Evolutionary conservation across 2,329 filamentous ascomycete species (phyloP).

Genomic region (Clathrospora elynae): DNA sequence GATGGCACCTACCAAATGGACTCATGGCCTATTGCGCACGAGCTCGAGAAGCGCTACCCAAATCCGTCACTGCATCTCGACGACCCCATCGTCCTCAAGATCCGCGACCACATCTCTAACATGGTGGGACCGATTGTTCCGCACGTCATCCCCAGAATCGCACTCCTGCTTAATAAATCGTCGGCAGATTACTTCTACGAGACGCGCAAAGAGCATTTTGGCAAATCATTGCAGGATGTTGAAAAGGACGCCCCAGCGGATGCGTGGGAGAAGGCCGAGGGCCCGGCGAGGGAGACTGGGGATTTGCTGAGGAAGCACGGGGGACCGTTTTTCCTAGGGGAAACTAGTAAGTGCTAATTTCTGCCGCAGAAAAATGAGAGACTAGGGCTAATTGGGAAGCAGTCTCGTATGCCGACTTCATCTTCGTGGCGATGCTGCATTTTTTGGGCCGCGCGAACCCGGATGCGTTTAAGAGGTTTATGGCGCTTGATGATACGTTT

Average conservation of each 20-base stretch:
- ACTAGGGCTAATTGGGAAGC: slow-evolving; percentile 1
- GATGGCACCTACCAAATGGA: slow-evolving; percentile 68
- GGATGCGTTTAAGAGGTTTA: slow-evolving; percentile 47
- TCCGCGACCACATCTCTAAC: slow-evolving; percentile 51
- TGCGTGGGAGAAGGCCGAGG: slow-evolving; percentile 55
- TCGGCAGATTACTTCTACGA: slow-evolving; percentile 62
- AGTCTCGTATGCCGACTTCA: slow-evolving; percentile 55
- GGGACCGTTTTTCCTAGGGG: slow-evolving; percentile 67
- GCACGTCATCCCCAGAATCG: slow-evolving; percentile 52
- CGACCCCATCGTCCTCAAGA: slow-evolving; percentile 54
- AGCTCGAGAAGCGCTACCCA: slow-evolving; percentile 65
- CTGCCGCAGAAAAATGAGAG: slow-evolving; percentile 27
- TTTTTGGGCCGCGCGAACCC: slow-evolving; percentile 49
- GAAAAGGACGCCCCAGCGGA: slow-evolving; percentile 57
- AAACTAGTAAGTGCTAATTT: slow-evolving; percentile 49
- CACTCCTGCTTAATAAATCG: slow-evolving; percentile 56
- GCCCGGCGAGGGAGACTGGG: slow-evolving; percentile 43
- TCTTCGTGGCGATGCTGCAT: slow-evolving; percentile 58
- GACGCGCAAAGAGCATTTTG: slow-evolving; percentile 57
- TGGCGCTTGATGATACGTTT: slow-evolving; percentile 49
- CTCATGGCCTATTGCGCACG: slow-evolving; percentile 62
- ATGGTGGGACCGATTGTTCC: slow-evolving; percentile 24
- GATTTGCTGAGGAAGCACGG: slow-evolving; percentile 60
- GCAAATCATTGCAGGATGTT: slow-evolving; percentile 60
- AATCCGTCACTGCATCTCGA: slow-evolving; percentile 64